Base-by-base conservation (phyloP, 495 filamentous ascomycete genomes). In the Bacidia rubella region DNA sequence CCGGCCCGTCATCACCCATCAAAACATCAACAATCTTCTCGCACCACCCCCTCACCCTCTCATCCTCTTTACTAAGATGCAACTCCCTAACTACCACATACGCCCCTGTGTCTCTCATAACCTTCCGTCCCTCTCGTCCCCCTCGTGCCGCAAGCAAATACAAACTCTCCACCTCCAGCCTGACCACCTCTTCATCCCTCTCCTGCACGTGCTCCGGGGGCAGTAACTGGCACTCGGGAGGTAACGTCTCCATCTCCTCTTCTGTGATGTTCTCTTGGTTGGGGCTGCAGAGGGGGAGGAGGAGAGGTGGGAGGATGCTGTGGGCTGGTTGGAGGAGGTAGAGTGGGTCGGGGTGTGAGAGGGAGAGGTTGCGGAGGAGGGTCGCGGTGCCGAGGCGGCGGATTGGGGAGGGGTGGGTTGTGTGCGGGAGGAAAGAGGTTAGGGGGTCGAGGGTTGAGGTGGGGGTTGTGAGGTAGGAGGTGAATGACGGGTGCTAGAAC, bases 381-480 rank as follows among this genome's bases (percentile, higher is more conserved):
- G 80, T 85, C n/a, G 93, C 90, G 25, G 95, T 87, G 9, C 92
- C 92, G 58, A 85, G 88, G 53, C 90, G 72, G 51, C 90, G 79
- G 27, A 94, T 68, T 17, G 95, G 81, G 19, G 71, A 69, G 0
- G 76, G 68, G 59, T 95, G 89, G 0, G 81, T 77, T n/a, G 55
- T 55, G 24, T 51, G 41, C 0, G 42, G 52, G 21, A 54, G 51
- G 27, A 59, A 48, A 0, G 24, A 25, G n/a, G 77, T 63, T 2
- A 92, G 61, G 54, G 89, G 81, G 27, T 78, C 63, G 10, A 92
- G 62, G 54, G 89, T 80, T 54, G 83, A 83, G 52, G 15, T 15
- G 65, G 95, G 87, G 66, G 92, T 87, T 2, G 90, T 95, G 66
- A 97, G 95, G 38, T 96, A 87, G 32, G 80, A 82, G 45, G 95